Base-by-base conservation (phyloP, 129 eudicot genomes). In the Saposhnikovia divaricata region DNA sequence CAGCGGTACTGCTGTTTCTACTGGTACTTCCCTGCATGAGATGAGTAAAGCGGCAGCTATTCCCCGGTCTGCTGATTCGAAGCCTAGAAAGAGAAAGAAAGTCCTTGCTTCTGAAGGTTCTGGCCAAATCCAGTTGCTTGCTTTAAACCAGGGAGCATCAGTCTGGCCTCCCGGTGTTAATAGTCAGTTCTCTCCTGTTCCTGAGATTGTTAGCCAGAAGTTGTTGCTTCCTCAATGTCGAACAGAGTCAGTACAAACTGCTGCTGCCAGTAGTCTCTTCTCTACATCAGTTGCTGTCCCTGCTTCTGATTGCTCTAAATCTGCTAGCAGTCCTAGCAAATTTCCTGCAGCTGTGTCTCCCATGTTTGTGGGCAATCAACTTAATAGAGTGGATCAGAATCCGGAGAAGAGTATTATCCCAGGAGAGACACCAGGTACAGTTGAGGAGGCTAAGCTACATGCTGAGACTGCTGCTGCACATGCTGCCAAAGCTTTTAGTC, bases 31-130 rank as follows among this genome's bases (percentile, higher is more conserved):
- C 40, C 50, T 74, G 53, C 59, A 79, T 77, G 89, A 83, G 51
- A n/a, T 55, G 66, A 84, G 77, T 43, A 89, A 80, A 77, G 23
- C 47, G 5, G 47, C 90, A 21, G 39, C 85, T 79, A 86, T 80
- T 76, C 89, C 74, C 59, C 85, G 84, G 81, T 81, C 89, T 81
- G 83, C 76, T 77, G 95, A 87, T 77, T 65, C 88, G 25, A 96
- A 90, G 87, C 74, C 91, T 76, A 88, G 92, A 85, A 96, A 92
- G 88, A 89, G 97, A 80, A 96, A 92, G 81, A 92, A 92, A 85
- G 84, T 71, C 79, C 75, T 81, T 76, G 82, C 48, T 61, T 72
- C 78, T 85, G 88, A 80, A 76, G 88, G 82, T 77, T 76, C 69
- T 80, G 82, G 59, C 23, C 87, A 85, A 55, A 45, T 25, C 70